Evolutionary conservation across 2,329 filamentous ascomycete species (phyloP).

Genomic region (Elsinoe necatrix): DNA sequence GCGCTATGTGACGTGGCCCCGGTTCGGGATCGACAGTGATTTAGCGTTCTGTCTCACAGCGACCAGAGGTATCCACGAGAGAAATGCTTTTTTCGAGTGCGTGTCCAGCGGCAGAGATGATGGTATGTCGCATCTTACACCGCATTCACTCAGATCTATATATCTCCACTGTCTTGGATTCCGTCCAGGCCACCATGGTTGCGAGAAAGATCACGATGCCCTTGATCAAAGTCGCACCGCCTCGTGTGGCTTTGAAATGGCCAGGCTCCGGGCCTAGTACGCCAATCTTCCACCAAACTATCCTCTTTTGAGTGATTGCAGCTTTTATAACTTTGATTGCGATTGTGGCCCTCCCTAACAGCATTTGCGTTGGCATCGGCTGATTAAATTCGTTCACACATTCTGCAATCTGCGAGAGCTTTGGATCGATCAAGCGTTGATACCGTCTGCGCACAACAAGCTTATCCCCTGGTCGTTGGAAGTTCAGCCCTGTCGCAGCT

Average conservation of each 20-base stretch:
- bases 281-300: background rate
- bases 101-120: background rate
- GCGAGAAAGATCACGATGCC: background rate
- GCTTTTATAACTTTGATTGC: background rate
- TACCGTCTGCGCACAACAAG: constrained; percentile 5
- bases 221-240: background rate
- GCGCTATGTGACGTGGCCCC: background rate
- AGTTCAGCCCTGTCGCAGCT: background rate
- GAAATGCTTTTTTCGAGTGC: background rate
- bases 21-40: background rate
- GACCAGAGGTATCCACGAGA: background rate
- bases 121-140: background rate
- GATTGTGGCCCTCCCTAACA: constrained; percentile 1
- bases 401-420: constrained; percentile 2
- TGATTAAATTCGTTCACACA: background rate
- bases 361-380: background rate
- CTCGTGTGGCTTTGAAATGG: constrained; percentile 3
- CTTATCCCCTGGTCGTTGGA: background rate
- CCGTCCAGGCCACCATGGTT: background rate
- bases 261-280: background rate
- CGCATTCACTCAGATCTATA: background rate
- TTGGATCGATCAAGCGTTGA: background rate
- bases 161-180: constrained; percentile 6
- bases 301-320: constrained; percentile 1
- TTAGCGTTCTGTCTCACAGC: constrained; percentile 5